Evolutionary conservation across 495 filamentous ascomycete species (phyloP).

Genomic region (Articulospora tetracladia): DNA sequence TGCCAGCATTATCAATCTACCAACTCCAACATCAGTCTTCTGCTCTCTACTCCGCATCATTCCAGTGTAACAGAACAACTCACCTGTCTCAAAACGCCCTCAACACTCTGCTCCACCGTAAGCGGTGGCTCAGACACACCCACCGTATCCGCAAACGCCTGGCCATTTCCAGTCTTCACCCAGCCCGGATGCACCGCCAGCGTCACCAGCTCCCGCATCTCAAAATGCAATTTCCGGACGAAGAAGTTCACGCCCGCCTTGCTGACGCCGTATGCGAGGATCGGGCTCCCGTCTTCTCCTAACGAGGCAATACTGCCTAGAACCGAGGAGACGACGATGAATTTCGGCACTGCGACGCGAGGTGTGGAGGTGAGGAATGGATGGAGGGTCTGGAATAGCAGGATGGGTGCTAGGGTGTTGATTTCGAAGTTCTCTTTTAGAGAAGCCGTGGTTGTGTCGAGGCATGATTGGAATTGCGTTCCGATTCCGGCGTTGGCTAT

Average conservation of each 20-base stretch:
- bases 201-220: constrained; percentile 29
- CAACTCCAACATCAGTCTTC: too few relatives aligned
- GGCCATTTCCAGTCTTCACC: constrained; percentile 37
- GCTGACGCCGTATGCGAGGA: constrained; percentile 34
- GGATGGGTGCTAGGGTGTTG: constrained; percentile 30
- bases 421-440: constrained; percentile 24
- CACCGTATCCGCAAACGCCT: constrained; percentile 32
- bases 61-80: constrained; percentile 8
- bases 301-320: constrained; percentile 31
- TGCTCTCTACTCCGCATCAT: too few relatives aligned
- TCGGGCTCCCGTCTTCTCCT: constrained; percentile 23
- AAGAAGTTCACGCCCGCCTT: constrained; percentile 41
- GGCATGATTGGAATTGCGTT: neutral
- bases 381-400: constrained; percentile 28
- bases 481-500: constrained; percentile 22
- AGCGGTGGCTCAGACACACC: constrained; percentile 30
- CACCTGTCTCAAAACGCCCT: constrained; percentile 30
- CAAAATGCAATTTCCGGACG: constrained; percentile 36
- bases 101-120: constrained; percentile 27
- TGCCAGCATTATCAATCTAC: too few relatives aligned
- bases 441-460: constrained; percentile 8
- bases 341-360: constrained; percentile 14
- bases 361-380: constrained; percentile 20
- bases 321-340: constrained; percentile 29
- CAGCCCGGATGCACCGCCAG: constrained; percentile 40